Conservation (phyloP, 768 basidiomycete genomes). For the Naganishia kalamii region DNA sequence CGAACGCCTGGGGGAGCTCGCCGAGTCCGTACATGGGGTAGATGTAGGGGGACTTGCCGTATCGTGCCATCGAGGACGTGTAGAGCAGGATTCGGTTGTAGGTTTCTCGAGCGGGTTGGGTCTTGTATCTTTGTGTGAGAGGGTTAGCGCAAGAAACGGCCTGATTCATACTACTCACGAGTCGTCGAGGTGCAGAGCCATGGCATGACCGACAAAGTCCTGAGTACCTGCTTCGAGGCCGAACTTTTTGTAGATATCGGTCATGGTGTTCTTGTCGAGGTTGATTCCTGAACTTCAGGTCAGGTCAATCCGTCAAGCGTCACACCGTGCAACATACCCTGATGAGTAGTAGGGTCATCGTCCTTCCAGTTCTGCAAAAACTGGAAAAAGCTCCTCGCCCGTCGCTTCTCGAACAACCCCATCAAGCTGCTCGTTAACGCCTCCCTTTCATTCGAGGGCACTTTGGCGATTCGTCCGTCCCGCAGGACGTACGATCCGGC, state of each 20-base stretch:
- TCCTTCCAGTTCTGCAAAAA: slow-evolving; percentile 94
- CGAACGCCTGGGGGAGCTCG: slow-evolving; percentile 97
- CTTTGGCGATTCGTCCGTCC: slow-evolving; percentile 93
- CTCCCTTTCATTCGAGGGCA: slow-evolving; percentile 95
- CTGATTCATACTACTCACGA: slow-evolving; percentile 59
- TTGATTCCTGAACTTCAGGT: slow-evolving; percentile 58
- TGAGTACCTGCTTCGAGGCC: slow-evolving; percentile 94
- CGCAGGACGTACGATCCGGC: slow-evolving; percentile 96
- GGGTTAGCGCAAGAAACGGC: background rate
- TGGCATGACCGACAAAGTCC: slow-evolving; percentile 98
- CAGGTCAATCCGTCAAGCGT: slow-evolving; percentile 1
- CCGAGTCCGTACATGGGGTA: slow-evolving; percentile 98
- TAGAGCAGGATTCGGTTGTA: slow-evolving; percentile 95
- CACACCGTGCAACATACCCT: slow-evolving; percentile 56
- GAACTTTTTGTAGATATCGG: slow-evolving; percentile 90
- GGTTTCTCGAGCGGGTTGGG: slow-evolving; percentile 77
- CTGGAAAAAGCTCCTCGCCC: slow-evolving; percentile 97
- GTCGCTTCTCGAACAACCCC: slow-evolving; percentile 97
- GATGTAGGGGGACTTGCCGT: slow-evolving; percentile 98
- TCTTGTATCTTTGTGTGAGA: slow-evolving; percentile 66
- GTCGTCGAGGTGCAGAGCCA: slow-evolving; percentile 97
- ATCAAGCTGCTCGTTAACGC: slow-evolving; percentile 90
- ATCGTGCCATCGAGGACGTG: slow-evolving; percentile 96
- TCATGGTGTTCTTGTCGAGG: slow-evolving; percentile 87
- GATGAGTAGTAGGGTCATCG: slow-evolving; percentile 89